Conservation (phyloP, 495 filamentous ascomycete genomes). For the Pseudotulostoma volvatum region DNA sequence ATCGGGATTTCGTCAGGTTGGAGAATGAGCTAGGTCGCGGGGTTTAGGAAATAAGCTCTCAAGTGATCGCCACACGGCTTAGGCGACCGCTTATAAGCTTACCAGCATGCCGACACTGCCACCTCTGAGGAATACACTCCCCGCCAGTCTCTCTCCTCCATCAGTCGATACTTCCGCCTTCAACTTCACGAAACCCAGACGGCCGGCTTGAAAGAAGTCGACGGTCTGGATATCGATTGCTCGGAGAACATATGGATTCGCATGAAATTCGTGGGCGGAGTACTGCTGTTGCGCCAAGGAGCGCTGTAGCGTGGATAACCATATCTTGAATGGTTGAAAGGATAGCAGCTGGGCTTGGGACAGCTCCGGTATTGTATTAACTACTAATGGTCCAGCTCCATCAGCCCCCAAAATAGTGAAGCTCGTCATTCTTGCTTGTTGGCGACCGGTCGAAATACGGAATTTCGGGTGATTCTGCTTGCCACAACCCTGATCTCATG, state of each 20-base stretch:
- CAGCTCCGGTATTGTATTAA: not conserved
- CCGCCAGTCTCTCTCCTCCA: slow-evolving; percentile 50
- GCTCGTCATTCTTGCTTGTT: too few species aligned
- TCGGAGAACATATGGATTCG: slow-evolving; percentile 50
- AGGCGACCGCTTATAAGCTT: too few species aligned
- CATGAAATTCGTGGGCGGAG: slow-evolving; percentile 51
- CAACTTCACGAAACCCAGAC: slow-evolving; percentile 69
- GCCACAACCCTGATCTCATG: too few species aligned
- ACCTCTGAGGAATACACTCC: slow-evolving; percentile 64
- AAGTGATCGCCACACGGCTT: too few species aligned
- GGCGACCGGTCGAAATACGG: too few species aligned
- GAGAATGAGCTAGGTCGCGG: slow-evolving; percentile 36
- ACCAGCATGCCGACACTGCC: slow-evolving; percentile 73
- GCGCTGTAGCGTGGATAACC: slow-evolving; percentile 50
- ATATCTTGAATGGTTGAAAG: slow-evolving; percentile 58
- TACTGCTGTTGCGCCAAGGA: slow-evolving; percentile 47
- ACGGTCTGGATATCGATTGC: slow-evolving; percentile 56
- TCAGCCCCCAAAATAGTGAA: not conserved
- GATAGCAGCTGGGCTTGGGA: slow-evolving; percentile 41
- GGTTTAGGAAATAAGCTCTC: not conserved
- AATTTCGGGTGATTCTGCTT: too few species aligned
- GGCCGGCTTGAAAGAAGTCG: slow-evolving; percentile 48
- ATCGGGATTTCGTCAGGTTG: slow-evolving; percentile 47
- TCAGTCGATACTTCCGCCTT: slow-evolving; percentile 47
- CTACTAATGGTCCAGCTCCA: not conserved